Base-by-base conservation (phyloP, 2,329 filamentous ascomycete genomes). In the Grosmannia serpens region DNA sequence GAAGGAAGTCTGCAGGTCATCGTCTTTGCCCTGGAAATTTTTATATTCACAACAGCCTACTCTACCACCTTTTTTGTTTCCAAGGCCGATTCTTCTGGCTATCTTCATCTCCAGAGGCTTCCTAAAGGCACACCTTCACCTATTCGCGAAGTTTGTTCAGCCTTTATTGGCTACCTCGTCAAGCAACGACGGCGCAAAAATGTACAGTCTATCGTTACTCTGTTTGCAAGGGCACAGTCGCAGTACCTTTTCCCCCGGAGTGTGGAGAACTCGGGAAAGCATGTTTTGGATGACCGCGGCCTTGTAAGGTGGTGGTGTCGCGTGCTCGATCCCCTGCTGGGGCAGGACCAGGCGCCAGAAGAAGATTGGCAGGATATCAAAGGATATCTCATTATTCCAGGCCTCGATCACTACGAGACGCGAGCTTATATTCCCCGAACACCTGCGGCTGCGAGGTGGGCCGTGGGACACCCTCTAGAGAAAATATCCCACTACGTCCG, bases 191-290 rank as follows among this genome's bases (percentile, higher is more conserved):
- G 83, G 62, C 80, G 88, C 49, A 77, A 78, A 33, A 81, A 80
- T 52, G 81, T 84, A 53, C 85, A 85, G 65, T 80, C 89, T 44
- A 82, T 96, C 15, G 77, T 99, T 31, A 96, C 90, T 58, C 79
- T 99, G 4, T 99, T 99, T 69, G 95, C 94, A 0, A 82, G 94
- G 60, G 85, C 94, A 0, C 94, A 97, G 69, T 85, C 87, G 56
- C 94, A 97, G 68, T 99, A 99, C 65, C 80, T 99, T 17, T 99
- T 97, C 68, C 91, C 94, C 0, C 90, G 90, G 0, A 97, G 92
- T 67, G 83, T 91, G 46, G 86, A 95, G 61, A 92, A 96, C 69
- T 71, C 73, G 22, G 82, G 82, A 2, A 99, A 99, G 69, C 94
- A 99, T 74, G 87, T 99, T 0, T 76, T 97, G 10, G 90, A 96